Evolutionary conservation across 2,329 filamentous ascomycete genomes (phyloP), one percentile per base, ranked within the genome.

Genomic region (Curvularia verruculosa): DNA sequence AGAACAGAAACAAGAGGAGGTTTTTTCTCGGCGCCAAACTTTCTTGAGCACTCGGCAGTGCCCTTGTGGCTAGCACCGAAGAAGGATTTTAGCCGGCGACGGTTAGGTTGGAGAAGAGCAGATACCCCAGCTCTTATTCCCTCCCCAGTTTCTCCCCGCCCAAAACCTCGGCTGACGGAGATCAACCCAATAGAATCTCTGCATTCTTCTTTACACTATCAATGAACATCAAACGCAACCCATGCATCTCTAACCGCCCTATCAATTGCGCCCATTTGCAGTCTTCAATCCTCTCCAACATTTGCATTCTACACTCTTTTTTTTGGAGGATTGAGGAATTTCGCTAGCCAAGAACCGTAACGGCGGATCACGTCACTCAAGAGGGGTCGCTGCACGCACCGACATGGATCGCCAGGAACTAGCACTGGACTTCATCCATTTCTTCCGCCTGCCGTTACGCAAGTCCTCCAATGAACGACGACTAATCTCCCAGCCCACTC

Each of bases 381-480:
- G 43, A 53, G 53, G 49, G 57, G 57, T 49, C 56, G 31, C 48
- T 52, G 52, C 55, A 48, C 21, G 36, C 49, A 31, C 47, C 49
- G 57, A 58, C 54, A 57, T 48, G 60, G 60, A 65, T 64, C 61
- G 49, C 45, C 60, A 61, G 52, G 43, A 55, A 51, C 54, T 53
- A 61, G 31, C 39, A 31, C 36, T 53, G 24, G 29, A 54, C 50
- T 53, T 54, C 45, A 49, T 43, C 39, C 46, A 57, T 60, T 68
- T 69, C 56, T 59, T 68, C 65, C 67, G 65, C 54, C 49, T 40
- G 51, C 52, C 41, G 49, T 56, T 49, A 54, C 52, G 36, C 47
- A 52, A 60, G 48, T 68, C 67, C 67, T 69, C 67, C 67, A 69
- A 69, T 69, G 49, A 52, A 52, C 49, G 46, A 28, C 45, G 47